Conservation (phyloP, 2,329 filamentous ascomycete species). For the Aureobasidium subglaciale region DNA sequence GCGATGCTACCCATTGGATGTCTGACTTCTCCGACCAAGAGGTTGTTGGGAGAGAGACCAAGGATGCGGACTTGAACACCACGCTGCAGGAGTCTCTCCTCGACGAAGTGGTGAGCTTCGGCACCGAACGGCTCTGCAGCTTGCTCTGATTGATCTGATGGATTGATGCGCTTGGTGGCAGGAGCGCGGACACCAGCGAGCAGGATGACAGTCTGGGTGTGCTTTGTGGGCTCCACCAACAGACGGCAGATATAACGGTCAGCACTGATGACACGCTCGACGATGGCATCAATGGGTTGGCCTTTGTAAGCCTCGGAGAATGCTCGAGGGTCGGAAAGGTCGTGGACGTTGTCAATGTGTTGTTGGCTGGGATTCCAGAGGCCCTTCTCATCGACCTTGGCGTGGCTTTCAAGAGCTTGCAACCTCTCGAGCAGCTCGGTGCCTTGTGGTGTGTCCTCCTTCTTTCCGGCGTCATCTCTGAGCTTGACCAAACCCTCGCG, state of each 20-base stretch:
- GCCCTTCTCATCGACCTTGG: conserved; percentile 71
- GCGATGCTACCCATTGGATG: conserved; percentile 88
- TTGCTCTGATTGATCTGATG: conserved; percentile 70
- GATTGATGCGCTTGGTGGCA: conserved; percentile 76
- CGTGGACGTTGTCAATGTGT: conserved; percentile 70
- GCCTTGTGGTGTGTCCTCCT: conserved; percentile 76
- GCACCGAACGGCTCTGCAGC: conserved; percentile 84
- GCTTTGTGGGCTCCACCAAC: conserved; percentile 71
- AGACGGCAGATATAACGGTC: conserved; percentile 84
- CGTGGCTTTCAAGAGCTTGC: conserved; percentile 67
- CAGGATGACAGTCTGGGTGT: conserved; percentile 81
- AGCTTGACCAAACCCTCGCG: conserved; percentile 89
- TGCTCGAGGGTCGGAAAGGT: conserved; percentile 65
- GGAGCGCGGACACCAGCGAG: conserved; percentile 85
- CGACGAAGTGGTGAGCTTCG: conserved; percentile 82
- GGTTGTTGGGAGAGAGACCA: conserved; percentile 80
- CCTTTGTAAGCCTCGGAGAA: conserved; percentile 82
- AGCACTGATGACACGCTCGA: conserved; percentile 86
- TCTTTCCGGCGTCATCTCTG: conserved; percentile 85
- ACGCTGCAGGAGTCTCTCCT: conserved; percentile 77
- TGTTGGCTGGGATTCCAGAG: conserved; percentile 64
- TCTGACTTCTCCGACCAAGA: conserved; percentile 79
- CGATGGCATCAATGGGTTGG: conserved; percentile 67
- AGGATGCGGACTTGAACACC: conserved; percentile 76
- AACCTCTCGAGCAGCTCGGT: conserved; percentile 67